These are phyloP conservation scores for Yamadazyma sp. DNA, from an alignment of 1,139 yeast species.

Conservation along the genomic window DNA sequence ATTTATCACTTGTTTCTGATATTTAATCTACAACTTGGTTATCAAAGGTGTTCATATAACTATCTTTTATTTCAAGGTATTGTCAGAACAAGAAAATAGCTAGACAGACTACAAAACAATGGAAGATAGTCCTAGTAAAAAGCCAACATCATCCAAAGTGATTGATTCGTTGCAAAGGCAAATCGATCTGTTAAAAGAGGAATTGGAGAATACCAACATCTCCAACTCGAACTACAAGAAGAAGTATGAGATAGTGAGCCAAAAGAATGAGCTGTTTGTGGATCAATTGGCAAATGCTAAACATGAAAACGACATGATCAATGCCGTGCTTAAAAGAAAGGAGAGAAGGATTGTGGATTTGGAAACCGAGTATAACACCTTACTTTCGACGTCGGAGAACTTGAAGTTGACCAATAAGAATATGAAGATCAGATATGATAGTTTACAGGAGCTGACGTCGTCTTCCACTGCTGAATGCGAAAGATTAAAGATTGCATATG, in stretches of 20 bases:
- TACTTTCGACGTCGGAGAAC: slow-evolving; percentile 44
- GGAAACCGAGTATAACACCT: slow-evolving; percentile 53
- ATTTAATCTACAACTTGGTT: slow-evolving; percentile 4
- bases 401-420: slow-evolving; percentile 48
- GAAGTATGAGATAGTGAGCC: slow-evolving; percentile 46
- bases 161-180: slow-evolving; percentile 58
- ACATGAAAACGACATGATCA: slow-evolving; percentile 69
- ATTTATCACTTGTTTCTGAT: neutral
- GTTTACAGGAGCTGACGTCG: slow-evolving; percentile 48
- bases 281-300: slow-evolving; percentile 70
- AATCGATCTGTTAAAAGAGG: slow-evolving; percentile 52
- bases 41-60: slow-evolving; percentile 6
- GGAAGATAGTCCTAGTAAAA: slow-evolving; percentile 23
- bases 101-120: slow-evolving; percentile 3
- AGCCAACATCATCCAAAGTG: slow-evolving; percentile 47
- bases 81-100: neutral
- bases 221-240: slow-evolving; percentile 43
- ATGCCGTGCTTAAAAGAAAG: slow-evolving; percentile 60
- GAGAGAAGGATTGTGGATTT: slow-evolving; percentile 63
- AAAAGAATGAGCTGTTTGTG: slow-evolving; percentile 57
- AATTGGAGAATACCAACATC: slow-evolving; percentile 44
- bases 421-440: slow-evolving; percentile 49
- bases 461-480: slow-evolving; percentile 53
- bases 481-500: slow-evolving; percentile 60
- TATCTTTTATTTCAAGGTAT: slow-evolving; percentile 5